A percentile compares a stretch with the other conserved stretches of the same genome.
Conservation (phyloP, 2,329 filamentous ascomycete genomes). For the Boeremia lycopersici region DNA sequence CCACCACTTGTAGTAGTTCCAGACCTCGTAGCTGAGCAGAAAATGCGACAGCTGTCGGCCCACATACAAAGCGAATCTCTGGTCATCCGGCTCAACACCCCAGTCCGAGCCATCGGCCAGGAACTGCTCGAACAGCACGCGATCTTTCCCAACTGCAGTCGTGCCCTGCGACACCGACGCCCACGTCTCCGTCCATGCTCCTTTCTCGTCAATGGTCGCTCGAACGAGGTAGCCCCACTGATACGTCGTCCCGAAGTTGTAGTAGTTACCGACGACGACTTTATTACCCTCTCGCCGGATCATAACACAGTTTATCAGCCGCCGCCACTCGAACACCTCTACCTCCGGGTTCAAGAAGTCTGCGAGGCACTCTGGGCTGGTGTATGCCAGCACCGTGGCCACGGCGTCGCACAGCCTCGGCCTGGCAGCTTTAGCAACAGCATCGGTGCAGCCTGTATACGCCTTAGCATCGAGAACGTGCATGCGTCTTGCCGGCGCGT, state of each 20-base stretch:
- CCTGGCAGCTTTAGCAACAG: slow-evolving; percentile 7
- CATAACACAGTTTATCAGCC: slow-evolving; percentile 15
- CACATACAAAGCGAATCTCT: slow-evolving; percentile 15
- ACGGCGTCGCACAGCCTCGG: slow-evolving; percentile 27
- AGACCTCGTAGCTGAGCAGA: slow-evolving; percentile 15
- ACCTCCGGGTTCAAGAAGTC: slow-evolving; percentile 21
- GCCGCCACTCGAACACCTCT: slow-evolving; percentile 25
- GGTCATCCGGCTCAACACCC: slow-evolving; percentile 11
- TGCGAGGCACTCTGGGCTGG: slow-evolving; percentile 15
- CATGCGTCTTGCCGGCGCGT: slow-evolving; percentile 6
- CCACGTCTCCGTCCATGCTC: slow-evolving; percentile 21
- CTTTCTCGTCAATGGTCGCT: slow-evolving; percentile 8
- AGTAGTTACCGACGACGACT: slow-evolving; percentile 21
- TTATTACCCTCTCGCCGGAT: slow-evolving; percentile 19
- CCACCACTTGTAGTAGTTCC: slow-evolving; percentile 18
- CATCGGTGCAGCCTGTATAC: slow-evolving; percentile 10
- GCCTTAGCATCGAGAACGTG: slow-evolving; percentile 19
- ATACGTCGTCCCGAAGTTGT: slow-evolving; percentile 22
- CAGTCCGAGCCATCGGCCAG: not conserved
- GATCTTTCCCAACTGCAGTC: slow-evolving; percentile 10
- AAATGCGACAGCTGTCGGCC: slow-evolving; percentile 12
- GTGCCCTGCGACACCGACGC: slow-evolving; percentile 12
- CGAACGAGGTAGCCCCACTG: slow-evolving; percentile 20
- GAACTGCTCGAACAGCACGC: slow-evolving; percentile 18
- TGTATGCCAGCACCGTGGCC: slow-evolving; percentile 19